These are phyloP conservation scores for Trichoderma pleuroti DNA, from an alignment of 2,329 filamentous ascomycete genomes.

Conservation along the genomic window DNA sequence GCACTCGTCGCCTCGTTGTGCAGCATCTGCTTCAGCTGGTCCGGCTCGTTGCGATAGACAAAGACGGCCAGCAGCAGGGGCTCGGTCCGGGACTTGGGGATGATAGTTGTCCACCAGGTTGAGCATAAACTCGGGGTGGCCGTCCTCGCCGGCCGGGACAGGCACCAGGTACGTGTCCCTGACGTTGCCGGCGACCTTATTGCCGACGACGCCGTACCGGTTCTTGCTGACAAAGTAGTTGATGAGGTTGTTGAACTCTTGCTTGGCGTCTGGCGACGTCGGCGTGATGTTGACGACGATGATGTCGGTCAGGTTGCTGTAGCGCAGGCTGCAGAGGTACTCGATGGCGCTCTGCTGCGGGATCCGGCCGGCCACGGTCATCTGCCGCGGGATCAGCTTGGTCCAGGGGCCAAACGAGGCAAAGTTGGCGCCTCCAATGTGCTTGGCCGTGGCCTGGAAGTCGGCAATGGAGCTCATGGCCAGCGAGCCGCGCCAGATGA, in stretches of 20 bases:
- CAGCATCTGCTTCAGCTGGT: constrained; percentile 31
- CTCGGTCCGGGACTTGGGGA: constrained; percentile 68
- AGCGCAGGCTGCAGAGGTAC: constrained; percentile 84
- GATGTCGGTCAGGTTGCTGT: constrained; percentile 78
- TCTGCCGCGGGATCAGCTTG: constrained; percentile 65
- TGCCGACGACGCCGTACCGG: constrained; percentile 82
- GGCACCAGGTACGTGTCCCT: constrained; percentile 91
- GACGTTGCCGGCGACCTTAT: constrained; percentile 70
- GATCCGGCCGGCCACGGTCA: constrained; percentile 76
- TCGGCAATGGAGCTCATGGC: constrained; percentile 75
- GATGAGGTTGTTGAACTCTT: constrained; percentile 72
- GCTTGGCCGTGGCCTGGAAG: constrained; percentile 73
- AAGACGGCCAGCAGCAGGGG: constrained; percentile 80
- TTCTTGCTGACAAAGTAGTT: constrained; percentile 81
- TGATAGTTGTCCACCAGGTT: constrained; percentile 80
- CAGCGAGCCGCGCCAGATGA: constrained; percentile 74
- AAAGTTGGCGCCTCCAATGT: constrained; percentile 81
- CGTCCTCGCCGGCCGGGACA: constrained; percentile 65
- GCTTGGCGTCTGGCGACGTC: constrained; percentile 56
- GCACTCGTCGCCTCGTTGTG: constrained; percentile 22
- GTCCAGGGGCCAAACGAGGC: constrained; percentile 63
- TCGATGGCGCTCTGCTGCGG: constrained; percentile 79
- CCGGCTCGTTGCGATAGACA: constrained; percentile 66
- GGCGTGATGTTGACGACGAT: constrained; percentile 71
- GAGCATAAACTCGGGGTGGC: constrained; percentile 80